Evolutionary conservation across 352 stramenopile species (phyloP).

Genomic region (Phytophthora cajani): DNA sequence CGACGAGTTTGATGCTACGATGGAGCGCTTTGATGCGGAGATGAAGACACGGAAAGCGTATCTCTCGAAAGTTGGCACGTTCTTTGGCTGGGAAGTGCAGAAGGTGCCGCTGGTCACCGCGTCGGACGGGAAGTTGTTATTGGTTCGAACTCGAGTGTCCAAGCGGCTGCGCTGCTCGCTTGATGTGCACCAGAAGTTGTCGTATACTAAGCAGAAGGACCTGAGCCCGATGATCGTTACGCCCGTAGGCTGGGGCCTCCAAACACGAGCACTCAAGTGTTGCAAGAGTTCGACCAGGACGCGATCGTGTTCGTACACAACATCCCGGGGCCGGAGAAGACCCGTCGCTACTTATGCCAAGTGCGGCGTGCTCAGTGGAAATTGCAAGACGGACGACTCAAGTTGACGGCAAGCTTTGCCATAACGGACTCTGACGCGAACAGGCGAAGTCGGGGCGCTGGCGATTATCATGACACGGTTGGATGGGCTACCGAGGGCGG

Average conservation of each 20-base stretch:
- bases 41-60: not conserved
- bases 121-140: constrained; percentile 25
- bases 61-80: constrained; percentile 18
- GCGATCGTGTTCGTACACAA: constrained; percentile 34
- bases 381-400: constrained; percentile 18
- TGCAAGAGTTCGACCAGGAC: constrained; percentile 39
- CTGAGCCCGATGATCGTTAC: constrained; percentile 34
- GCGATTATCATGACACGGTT: constrained; percentile 21
- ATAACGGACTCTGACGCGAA: constrained; percentile 40
- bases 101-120: constrained; percentile 26
- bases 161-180: constrained; percentile 26
- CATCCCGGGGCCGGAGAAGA: constrained; percentile 22
- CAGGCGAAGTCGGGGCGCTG: constrained; percentile 30
- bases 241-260: constrained; percentile 31
- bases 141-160: constrained; percentile 12
- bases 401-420: constrained; percentile 25
- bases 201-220: constrained; percentile 31
- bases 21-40: constrained; percentile 27
- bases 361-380: constrained; percentile 24
- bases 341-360: constrained; percentile 26
- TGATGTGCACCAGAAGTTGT: constrained; percentile 21
- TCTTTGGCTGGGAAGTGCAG: constrained; percentile 44
- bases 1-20: constrained; percentile 23
- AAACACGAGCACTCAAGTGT: constrained; percentile 22
- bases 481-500: constrained; percentile 41